Evolutionary conservation across 73 alveolate genomes (phyloP).

Genomic region (Tetrahymena elliotti): DNA sequence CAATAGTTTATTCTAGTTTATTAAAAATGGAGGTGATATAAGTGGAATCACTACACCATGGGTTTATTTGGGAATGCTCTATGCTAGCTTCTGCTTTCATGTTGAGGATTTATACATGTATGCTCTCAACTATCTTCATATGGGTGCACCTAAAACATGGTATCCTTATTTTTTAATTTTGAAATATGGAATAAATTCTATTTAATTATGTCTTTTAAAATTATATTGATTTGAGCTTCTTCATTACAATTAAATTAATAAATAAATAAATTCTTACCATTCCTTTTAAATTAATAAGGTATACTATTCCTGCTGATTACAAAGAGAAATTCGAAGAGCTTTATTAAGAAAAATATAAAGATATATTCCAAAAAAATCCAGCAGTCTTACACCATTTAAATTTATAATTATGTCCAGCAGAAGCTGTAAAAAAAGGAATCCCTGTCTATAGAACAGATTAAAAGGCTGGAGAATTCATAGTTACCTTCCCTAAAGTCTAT

Average conservation of each 20-base stretch:
- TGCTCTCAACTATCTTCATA: conserved; percentile 71
- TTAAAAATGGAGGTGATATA: conserved; percentile 42
- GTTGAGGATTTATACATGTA: conserved; percentile 59
- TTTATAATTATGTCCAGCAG: conserved; percentile 61
- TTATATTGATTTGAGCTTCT: too few relatives aligned
- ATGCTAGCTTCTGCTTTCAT: conserved; percentile 78
- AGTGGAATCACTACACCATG: conserved; percentile 77
- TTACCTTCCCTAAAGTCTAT: conserved; percentile 66
- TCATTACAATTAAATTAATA: too few relatives aligned
- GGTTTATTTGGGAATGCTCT: conserved; percentile 70
- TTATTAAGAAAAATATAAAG: conserved; percentile 41
- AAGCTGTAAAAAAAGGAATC: conserved; percentile 42
- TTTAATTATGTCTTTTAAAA: too few relatives aligned
- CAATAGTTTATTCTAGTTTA: conserved; percentile 53
- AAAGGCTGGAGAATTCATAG: conserved; percentile 67
- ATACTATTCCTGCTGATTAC: conserved; percentile 66
- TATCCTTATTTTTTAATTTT: neutral
- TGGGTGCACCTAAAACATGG: conserved; percentile 79
- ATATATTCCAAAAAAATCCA: conserved; percentile 57
- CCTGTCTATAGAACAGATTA: conserved; percentile 58
- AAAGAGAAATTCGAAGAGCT: conserved; percentile 55
- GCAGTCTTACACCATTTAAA: conserved; percentile 52
- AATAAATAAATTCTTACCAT: neutral
- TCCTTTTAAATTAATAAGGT: neutral
- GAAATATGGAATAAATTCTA: neutral